phyloP scores from a whole-genome alignment of 148 eudicot genomes.

The Camellia japonica region DNA sequence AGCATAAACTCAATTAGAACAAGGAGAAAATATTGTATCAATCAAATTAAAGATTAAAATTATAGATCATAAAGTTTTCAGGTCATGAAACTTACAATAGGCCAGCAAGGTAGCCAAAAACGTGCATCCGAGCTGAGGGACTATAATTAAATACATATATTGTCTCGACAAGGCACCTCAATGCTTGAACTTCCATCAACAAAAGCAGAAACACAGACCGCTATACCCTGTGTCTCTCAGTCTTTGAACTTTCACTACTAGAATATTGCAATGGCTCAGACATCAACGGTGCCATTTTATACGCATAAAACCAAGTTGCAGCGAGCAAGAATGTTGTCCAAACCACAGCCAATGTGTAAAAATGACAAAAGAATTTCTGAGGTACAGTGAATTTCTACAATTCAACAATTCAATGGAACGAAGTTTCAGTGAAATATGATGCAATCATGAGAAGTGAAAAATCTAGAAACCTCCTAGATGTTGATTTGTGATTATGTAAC shows the following conservation, averaged over 20 bases:
- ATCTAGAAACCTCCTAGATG: no score
- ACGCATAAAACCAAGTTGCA: constrained; percentile 71
- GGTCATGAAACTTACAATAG: constrained; percentile 55
- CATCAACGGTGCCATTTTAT: constrained; percentile 38
- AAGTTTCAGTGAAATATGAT: neutral
- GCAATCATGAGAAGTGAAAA: no score
- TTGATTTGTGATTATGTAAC: no score
- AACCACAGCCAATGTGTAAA: constrained; percentile 64
- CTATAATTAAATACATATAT: no score
- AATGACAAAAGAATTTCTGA: constrained; percentile 77
- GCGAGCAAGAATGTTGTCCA: constrained; percentile 70
- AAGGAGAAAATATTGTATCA: neutral
- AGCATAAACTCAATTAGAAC: neutral
- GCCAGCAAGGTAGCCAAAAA: constrained; percentile 72
- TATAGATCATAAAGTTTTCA: neutral
- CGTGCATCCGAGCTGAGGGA: constrained; percentile 58
- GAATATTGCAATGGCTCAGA: constrained; percentile 56
- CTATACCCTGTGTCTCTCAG: constrained; percentile 45
- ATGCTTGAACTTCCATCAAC: constrained; percentile 77
- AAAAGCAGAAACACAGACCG: constrained; percentile 72
- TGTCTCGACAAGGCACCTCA: constrained; percentile 15
- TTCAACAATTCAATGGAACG: constrained; percentile 9
- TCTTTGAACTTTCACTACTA: constrained; percentile 43
- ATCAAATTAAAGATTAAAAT: neutral
- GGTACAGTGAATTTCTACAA: constrained; percentile 80